Conservation (phyloP, 1,284 basidiomycete species). For the Naganishia sp. region DNA sequence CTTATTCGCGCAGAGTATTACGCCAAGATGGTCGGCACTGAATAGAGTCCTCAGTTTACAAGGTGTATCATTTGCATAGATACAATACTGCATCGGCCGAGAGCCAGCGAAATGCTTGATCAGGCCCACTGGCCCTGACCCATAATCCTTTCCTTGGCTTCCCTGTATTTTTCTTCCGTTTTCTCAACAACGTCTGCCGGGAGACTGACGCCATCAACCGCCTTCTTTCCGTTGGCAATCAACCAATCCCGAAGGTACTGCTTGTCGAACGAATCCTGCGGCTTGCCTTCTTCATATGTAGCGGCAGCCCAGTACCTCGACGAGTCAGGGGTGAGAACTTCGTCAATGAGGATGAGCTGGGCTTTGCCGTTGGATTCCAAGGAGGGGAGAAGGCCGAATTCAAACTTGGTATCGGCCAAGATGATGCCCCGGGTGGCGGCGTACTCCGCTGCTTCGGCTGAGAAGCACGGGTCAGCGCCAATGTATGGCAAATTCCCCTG, state of each 20-base stretch:
- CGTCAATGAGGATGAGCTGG: conserved; percentile 85
- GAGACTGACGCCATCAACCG: conserved; percentile 73
- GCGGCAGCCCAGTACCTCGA: conserved; percentile 91
- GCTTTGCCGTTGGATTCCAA: conserved; percentile 47
- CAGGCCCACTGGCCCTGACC: conserved; percentile 38
- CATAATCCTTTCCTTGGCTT: conserved; percentile 71
- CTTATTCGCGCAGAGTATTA: conserved; percentile 10
- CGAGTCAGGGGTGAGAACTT: conserved; percentile 94
- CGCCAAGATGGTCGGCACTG: conserved; percentile 23
- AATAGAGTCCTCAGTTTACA: neutral
- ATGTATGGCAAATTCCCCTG: neutral
- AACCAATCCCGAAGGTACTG: conserved; percentile 94
- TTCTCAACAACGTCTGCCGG: conserved; percentile 73
- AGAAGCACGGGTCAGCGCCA: too few species aligned
- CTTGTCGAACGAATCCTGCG: conserved; percentile 94
- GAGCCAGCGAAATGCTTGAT: neutral
- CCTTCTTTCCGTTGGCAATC: conserved; percentile 67
- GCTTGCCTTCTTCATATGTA: conserved; percentile 70
- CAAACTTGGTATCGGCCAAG: conserved; percentile 92
- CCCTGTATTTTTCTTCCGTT: conserved; percentile 74
- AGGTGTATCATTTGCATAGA: neutral
- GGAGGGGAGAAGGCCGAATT: conserved; percentile 69
- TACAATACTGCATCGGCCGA: neutral
- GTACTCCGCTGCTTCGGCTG: conserved; percentile 69
- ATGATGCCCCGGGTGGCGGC: conserved; percentile 83